phyloP scores from a whole-genome alignment of 139 green algal genomes.

The Zygnema circumcarinatum region DNA sequence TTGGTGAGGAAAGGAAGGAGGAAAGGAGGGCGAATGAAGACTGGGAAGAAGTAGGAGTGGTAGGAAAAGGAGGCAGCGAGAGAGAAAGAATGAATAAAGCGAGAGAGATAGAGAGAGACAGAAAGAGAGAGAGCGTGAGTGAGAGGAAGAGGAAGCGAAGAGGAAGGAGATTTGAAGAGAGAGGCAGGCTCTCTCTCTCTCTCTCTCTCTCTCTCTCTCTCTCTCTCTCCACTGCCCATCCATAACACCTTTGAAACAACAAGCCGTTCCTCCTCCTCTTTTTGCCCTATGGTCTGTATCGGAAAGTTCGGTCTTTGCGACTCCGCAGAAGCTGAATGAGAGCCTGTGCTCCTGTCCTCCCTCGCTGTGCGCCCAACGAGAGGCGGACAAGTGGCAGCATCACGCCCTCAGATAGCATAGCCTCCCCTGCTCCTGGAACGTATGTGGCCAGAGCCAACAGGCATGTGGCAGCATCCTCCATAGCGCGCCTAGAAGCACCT shows the following conservation, averaged over 20 bases:
- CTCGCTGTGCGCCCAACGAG: not conserved
- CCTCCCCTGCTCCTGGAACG: not conserved
- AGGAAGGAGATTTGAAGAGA: not conserved
- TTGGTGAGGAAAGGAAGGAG: too few relatives aligned
- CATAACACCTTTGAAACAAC: not conserved
- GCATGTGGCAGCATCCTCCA: slow-evolving; percentile 44
- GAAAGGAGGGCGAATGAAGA: not conserved
- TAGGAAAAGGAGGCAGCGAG: not conserved
- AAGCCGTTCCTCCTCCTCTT: not conserved
- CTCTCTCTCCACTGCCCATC: too few relatives aligned
- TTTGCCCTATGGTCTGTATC: not conserved
- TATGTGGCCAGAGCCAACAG: slow-evolving; percentile 33
- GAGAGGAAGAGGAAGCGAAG: not conserved
- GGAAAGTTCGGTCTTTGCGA: not conserved
- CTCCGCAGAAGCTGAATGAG: not conserved
- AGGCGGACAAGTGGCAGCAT: slow-evolving; percentile 44
- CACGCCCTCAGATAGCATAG: slow-evolving; percentile 29
- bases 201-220: too few relatives aligned
- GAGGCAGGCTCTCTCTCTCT: not conserved
- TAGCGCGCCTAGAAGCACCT: slow-evolving; percentile 18
- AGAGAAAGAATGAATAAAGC: not conserved
- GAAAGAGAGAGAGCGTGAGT: not conserved
- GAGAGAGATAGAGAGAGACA: not conserved
- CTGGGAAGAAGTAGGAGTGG: not conserved
- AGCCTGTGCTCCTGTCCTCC: not conserved